These are phyloP conservation scores for Russula emetica DNA, from an alignment of 768 basidiomycete species.

Conservation along the genomic window DNA sequence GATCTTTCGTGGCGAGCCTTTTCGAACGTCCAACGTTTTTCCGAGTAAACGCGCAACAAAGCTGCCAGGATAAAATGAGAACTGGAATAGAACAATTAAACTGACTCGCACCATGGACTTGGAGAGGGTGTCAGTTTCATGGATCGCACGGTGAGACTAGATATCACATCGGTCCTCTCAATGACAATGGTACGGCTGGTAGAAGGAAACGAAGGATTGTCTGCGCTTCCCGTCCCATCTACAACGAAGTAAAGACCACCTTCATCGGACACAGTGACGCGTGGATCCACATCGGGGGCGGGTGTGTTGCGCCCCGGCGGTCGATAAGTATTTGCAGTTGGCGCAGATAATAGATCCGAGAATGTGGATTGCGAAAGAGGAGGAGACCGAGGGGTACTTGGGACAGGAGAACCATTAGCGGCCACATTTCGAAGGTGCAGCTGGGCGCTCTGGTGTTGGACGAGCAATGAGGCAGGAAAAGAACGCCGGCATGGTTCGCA, in stretches of 20 bases:
- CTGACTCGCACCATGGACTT: conserved; percentile 4
- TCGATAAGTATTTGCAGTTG: background rate
- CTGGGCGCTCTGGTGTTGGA: conserved; percentile 5
- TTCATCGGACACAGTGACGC: conserved; percentile 11
- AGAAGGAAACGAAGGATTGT: background rate
- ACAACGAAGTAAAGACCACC: conserved; percentile 13
- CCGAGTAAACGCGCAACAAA: conserved; percentile 2
- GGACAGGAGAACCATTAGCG: background rate
- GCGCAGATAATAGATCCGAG: background rate
- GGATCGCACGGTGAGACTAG: conserved; percentile 2
- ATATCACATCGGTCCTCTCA: background rate
- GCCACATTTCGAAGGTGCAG: conserved; percentile 13
- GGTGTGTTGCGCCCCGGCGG: background rate
- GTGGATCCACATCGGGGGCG: background rate
- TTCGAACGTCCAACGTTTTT: background rate
- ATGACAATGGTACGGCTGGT: background rate
- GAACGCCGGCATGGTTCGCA: conserved; percentile 29
- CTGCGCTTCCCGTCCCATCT: background rate
- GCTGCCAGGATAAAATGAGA: background rate
- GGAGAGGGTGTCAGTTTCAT: background rate
- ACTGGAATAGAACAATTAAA: background rate
- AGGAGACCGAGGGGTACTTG: background rate
- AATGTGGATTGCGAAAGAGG: background rate
- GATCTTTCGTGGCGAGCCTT: background rate
- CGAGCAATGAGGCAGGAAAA: background rate